Conservation (phyloP, 306 rosid genomes). For the Malus orientalis region DNA sequence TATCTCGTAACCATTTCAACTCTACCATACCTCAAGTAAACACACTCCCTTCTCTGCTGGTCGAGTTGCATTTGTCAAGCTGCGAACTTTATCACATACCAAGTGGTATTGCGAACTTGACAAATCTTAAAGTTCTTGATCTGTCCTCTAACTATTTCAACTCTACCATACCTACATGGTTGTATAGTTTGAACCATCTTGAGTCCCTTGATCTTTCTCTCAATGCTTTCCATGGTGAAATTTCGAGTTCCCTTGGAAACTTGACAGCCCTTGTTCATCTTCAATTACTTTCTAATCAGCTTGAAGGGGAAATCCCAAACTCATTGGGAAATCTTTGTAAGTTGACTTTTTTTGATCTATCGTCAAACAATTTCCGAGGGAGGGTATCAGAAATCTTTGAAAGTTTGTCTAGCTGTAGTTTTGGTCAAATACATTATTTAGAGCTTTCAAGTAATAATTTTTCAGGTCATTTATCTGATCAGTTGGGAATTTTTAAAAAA, state of each 20-base stretch:
- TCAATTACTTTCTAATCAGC: too few species aligned
- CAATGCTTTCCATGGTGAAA: neutral
- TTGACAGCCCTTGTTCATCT: slow-evolving; percentile 1
- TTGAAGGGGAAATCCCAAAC: slow-evolving; percentile 3
- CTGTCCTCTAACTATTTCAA: slow-evolving; percentile 15
- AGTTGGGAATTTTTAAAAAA: neutral
- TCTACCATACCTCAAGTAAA: too few species aligned
- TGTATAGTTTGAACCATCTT: neutral
- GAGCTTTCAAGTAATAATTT: accelerated
- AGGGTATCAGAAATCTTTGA: too few species aligned
- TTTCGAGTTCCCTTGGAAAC: too few species aligned
- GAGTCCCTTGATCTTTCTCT: neutral
- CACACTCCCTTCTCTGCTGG: too few species aligned
- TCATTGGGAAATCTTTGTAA: neutral
- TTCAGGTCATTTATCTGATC: slow-evolving; percentile 3
- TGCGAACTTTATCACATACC: too few species aligned
- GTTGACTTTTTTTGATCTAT: too few species aligned
- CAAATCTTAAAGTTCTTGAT: neutral
- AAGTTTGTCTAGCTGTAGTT: neutral
- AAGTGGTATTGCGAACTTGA: too few species aligned
- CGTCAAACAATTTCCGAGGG: accelerated
- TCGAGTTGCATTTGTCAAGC: too few species aligned
- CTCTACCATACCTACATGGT: slow-evolving; percentile 4
- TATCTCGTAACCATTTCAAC: too few species aligned
- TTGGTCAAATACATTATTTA: neutral